These are phyloP conservation scores for Trametes cingulata DNA, from an alignment of 768 basidiomycete genomes.

Conservation along the genomic window DNA sequence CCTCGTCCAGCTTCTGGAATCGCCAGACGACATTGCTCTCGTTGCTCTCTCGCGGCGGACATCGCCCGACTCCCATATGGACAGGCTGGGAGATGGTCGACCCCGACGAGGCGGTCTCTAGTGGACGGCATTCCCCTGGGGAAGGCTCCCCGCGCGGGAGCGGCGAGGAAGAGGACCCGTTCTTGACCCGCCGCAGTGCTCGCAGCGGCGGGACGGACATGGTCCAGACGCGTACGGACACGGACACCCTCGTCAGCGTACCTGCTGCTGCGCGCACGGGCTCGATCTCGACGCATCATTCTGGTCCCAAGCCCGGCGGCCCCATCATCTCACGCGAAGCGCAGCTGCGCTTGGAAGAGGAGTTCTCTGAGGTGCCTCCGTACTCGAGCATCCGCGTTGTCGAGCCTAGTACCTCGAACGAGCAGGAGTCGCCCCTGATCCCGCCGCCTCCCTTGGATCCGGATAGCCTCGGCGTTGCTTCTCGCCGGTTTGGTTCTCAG, in stretches of 20 bases:
- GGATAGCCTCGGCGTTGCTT: constrained; percentile 29
- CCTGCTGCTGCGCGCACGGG: constrained; percentile 26
- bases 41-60: constrained; percentile 18
- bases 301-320: constrained; percentile 33
- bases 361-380: constrained; percentile 28
- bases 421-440: constrained; percentile 36
- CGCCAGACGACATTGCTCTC: constrained; percentile 34
- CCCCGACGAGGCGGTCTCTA: constrained; percentile 21
- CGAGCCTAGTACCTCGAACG: constrained; percentile 23
- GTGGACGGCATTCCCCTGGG: constrained; percentile 36
- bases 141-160: constrained; percentile 70
- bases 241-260: constrained; percentile 33
- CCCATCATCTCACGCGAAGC: constrained; percentile 40
- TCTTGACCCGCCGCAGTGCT: constrained; percentile 36
- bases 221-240: constrained; percentile 27
- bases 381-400: constrained; percentile 31
- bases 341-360: constrained; percentile 37
- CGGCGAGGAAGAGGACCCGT: constrained; percentile 69
- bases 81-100: constrained; percentile 36
- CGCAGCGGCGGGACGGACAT: constrained; percentile 25
- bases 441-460: constrained; percentile 42
- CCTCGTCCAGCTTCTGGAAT: constrained; percentile 41
- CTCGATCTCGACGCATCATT: constrained; percentile 15
- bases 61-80: constrained; percentile 31
- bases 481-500: constrained; percentile 14